phyloP scores from a whole-genome alignment of 306 rosid species.

The Lithocarpus polystachyus region DNA sequence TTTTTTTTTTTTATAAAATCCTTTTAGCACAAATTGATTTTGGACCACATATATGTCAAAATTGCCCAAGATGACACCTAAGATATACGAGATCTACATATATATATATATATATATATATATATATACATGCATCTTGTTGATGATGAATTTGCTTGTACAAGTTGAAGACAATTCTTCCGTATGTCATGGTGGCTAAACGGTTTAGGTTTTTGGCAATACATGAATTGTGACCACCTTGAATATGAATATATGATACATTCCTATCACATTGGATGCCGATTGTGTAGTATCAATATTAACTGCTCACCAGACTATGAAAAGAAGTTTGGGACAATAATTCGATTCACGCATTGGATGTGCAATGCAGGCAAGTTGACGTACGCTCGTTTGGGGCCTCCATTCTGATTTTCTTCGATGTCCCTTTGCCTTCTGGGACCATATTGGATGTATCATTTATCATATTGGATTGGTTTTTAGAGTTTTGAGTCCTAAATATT shows the following conservation, averaged over 20 bases:
- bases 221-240: slow-evolving; percentile 42
- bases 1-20: too few relatives aligned
- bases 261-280: slow-evolving; percentile 60
- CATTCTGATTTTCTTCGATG: slow-evolving; percentile 30
- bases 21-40: neutral
- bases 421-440: slow-evolving; percentile 33
- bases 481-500: slow-evolving; percentile 31
- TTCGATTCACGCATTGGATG: slow-evolving; percentile 71
- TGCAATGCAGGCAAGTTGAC: slow-evolving; percentile 53
- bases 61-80: neutral
- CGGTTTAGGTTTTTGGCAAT: slow-evolving; percentile 46
- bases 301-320: slow-evolving; percentile 22
- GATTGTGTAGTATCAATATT: slow-evolving; percentile 32
- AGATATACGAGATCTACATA: neutral
- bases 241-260: slow-evolving; percentile 28
- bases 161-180: slow-evolving; percentile 15
- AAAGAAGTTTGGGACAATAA: slow-evolving; percentile 40
- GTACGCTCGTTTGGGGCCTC: slow-evolving; percentile 44
- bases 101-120: neutral
- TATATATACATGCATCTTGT: neutral
- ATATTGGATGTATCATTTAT: slow-evolving; percentile 14
- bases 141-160: slow-evolving; percentile 15
- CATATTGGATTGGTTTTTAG: slow-evolving; percentile 39
- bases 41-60: neutral
- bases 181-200: slow-evolving; percentile 19